phyloP scores from a whole-genome alignment of 2,329 filamentous ascomycete species.

The Penicillium hesseltinei region DNA sequence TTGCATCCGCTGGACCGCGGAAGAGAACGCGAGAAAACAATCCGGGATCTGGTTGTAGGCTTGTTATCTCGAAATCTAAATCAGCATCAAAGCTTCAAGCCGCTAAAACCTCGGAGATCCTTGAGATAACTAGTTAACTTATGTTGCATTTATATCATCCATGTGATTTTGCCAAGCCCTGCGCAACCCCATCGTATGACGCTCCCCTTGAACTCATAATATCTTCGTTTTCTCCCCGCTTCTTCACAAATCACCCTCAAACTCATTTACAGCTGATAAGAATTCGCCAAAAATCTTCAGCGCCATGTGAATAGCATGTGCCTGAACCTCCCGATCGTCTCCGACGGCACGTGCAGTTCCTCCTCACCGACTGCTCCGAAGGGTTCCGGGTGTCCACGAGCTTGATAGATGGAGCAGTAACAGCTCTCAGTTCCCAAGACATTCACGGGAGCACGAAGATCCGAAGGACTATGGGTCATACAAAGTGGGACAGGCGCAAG shows the following conservation, averaged over 20 bases:
- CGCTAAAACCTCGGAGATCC: background rate
- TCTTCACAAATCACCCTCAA: background rate
- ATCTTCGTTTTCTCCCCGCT: background rate
- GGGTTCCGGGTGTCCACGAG: constrained; percentile 21
- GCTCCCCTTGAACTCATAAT: no score
- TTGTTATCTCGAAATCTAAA: background rate
- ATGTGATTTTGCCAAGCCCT: constrained; percentile 4
- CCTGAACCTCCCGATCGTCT: constrained; percentile 12
- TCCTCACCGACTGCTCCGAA: constrained; percentile 20
- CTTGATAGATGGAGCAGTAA: background rate
- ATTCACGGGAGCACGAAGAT: constrained; percentile 9
- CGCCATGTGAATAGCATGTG: constrained; percentile 14
- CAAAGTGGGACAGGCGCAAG: constrained; percentile 8
- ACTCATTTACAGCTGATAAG: background rate
- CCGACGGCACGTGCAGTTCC: constrained; percentile 12
- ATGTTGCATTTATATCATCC: background rate
- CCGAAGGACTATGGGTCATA: constrained; percentile 10
- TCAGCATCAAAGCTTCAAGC: background rate
- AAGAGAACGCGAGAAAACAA: background rate
- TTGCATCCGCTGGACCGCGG: background rate
- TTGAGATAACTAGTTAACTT: background rate
- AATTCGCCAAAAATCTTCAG: background rate
- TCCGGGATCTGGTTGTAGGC: no score
- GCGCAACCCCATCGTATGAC: background rate
- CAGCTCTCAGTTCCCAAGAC: background rate